These are phyloP conservation scores for Wakefieldia striispora DNA, from an alignment of 768 basidiomycete genomes.

Conservation along the genomic window DNA sequence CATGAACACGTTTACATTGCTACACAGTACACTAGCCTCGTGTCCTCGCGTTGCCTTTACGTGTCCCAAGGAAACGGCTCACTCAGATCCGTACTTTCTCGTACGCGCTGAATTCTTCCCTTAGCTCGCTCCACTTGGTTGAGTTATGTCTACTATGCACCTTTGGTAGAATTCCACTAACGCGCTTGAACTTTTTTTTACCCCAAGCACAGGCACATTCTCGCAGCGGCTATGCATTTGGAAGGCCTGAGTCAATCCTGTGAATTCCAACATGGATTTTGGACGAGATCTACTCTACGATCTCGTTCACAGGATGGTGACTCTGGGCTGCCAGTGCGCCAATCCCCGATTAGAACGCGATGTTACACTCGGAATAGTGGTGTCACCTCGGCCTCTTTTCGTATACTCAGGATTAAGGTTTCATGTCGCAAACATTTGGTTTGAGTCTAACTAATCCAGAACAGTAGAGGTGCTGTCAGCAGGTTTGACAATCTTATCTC, in stretches of 20 bases:
- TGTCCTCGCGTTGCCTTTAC: slow-evolving; percentile 23
- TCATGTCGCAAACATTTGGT: slow-evolving; percentile 7
- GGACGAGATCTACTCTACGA: slow-evolving; percentile 17
- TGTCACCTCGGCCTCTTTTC: slow-evolving; percentile 8
- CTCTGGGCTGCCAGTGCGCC: neutral
- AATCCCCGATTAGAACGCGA: slow-evolving; percentile 2
- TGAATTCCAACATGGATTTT: slow-evolving; percentile 13
- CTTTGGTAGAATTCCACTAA: neutral
- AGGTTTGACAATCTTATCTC: slow-evolving; percentile 20
- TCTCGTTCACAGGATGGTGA: slow-evolving; percentile 19
- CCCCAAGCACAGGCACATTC: slow-evolving; percentile 7
- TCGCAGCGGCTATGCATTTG: neutral
- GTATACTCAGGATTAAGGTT: slow-evolving; percentile 17
- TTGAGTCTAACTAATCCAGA: slow-evolving; percentile 22
- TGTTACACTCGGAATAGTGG: neutral
- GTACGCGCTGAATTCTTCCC: neutral
- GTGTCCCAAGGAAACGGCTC: slow-evolving; percentile 11
- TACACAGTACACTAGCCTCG: slow-evolving; percentile 21
- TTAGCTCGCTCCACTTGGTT: neutral
- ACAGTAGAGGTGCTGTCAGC: slow-evolving; percentile 11
- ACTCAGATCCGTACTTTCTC: neutral
- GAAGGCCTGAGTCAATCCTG: slow-evolving; percentile 14
- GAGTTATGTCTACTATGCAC: slow-evolving; percentile 5
- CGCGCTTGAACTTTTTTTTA: no score
- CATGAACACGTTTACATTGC: slow-evolving; percentile 16